A percentile compares a stretch with the other conserved stretches of the same genome.
Evolutionary conservation across 352 stramenopile genomes (phyloP).

Genomic region (Phytophthora cajani): DNA sequence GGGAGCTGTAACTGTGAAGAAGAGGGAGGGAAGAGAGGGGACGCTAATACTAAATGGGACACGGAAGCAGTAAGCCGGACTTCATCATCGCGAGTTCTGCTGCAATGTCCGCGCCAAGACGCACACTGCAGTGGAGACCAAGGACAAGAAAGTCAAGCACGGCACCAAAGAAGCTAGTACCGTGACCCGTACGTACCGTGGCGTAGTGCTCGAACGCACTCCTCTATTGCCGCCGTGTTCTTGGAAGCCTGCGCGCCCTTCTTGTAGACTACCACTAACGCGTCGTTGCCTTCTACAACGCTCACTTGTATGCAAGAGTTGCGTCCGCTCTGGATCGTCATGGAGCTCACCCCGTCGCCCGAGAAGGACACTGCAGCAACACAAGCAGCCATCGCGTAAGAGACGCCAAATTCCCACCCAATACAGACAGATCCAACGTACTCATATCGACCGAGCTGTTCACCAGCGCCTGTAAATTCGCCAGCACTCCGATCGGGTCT

Average conservation of each 20-base stretch:
- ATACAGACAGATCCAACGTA: constrained; percentile 35
- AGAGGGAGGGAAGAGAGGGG: neutral
- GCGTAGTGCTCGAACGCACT: constrained; percentile 80
- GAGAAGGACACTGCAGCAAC: constrained; percentile 77
- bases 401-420: neutral
- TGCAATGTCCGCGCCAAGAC: constrained; percentile 74
- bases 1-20: constrained; percentile 7
- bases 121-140: constrained; percentile 45
- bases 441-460: constrained; percentile 88
- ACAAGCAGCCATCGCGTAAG: constrained; percentile 12
- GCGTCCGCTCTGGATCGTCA: constrained; percentile 88
- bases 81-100: constrained; percentile 60
- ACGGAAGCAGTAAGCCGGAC: constrained; percentile 1
- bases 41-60: constrained; percentile 27
- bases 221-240: constrained; percentile 82
- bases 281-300: constrained; percentile 78
- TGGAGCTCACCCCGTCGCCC: constrained; percentile 77
- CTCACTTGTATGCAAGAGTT: constrained; percentile 90
- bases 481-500: constrained; percentile 91
- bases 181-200: constrained; percentile 54
- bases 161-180: neutral
- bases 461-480: constrained; percentile 89
- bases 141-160: neutral
- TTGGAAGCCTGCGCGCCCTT: constrained; percentile 70
- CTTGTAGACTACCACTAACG: constrained; percentile 89